phyloP scores from a whole-genome alignment of 75 land plant species.

The Selaginella moellendorffii region DNA sequence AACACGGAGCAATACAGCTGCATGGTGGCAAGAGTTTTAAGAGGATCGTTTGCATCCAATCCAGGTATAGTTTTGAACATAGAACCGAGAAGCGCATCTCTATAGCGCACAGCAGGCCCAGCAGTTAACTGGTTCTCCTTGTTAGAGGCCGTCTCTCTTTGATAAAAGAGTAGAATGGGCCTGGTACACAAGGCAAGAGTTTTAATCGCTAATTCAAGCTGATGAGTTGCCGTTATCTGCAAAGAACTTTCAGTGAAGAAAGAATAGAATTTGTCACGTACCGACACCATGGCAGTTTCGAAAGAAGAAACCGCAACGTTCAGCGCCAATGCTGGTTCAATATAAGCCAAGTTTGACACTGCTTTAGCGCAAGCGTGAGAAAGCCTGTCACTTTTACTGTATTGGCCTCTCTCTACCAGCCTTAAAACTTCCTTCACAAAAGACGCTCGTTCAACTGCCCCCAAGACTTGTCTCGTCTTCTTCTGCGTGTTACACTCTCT shows the following conservation, averaged over 20 bases:
- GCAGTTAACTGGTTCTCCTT: background rate
- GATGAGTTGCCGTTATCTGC: slow-evolving; percentile 93
- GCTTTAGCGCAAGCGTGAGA: slow-evolving; percentile 68
- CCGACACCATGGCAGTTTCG: slow-evolving; percentile 74
- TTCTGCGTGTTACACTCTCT: background rate
- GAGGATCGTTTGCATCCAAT: slow-evolving; percentile 99
- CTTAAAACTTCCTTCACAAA: slow-evolving; percentile 61
- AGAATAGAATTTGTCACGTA: no score
- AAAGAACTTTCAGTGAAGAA: no score
- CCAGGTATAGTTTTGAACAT: slow-evolving; percentile 77
- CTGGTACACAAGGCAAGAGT: slow-evolving; percentile 37
- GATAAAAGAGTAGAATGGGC: background rate
- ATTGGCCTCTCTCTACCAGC: slow-evolving; percentile 83
- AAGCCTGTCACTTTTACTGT: slow-evolving; percentile 71
- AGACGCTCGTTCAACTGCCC: slow-evolving; percentile 37
- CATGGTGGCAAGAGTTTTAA: slow-evolving; percentile 88
- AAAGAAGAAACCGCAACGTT: slow-evolving; percentile 70
- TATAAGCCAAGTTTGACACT: slow-evolving; percentile 64
- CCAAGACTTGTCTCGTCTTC: slow-evolving; percentile 17
- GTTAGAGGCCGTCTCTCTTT: no score
- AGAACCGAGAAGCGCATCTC: slow-evolving; percentile 36
- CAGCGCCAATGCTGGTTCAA: slow-evolving; percentile 70
- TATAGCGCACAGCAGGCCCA: slow-evolving; percentile 2
- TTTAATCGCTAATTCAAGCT: slow-evolving; percentile 73
- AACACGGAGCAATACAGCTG: slow-evolving; percentile 76